phyloP scores from a whole-genome alignment of 495 filamentous ascomycete genomes.

The Penicillium lagena region DNA sequence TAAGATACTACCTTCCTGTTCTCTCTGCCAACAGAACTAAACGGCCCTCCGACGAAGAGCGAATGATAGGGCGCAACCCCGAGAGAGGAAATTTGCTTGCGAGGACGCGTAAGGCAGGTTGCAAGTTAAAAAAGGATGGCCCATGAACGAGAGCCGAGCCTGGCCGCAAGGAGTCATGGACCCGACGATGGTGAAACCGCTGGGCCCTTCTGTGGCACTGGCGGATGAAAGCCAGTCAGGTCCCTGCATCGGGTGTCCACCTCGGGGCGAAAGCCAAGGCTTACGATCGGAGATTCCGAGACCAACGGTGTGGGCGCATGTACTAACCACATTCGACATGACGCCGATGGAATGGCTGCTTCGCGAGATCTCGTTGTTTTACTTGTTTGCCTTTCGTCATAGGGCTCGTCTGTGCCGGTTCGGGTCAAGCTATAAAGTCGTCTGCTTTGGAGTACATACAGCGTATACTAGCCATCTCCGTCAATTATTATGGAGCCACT shows the following conservation, averaged over 20 bases:
- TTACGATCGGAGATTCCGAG: not conserved
- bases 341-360: too few species aligned
- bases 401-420: too few species aligned
- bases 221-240: slow-evolving; percentile 10
- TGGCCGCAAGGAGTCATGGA: slow-evolving; percentile 24
- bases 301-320: too few species aligned
- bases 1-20: slow-evolving; percentile 18
- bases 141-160: slow-evolving; percentile 8
- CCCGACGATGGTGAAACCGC: slow-evolving; percentile 34
- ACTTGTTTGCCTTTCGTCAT: too few species aligned
- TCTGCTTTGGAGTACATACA: too few species aligned
- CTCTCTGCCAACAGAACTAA: not conserved
- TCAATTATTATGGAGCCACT: too few species aligned
- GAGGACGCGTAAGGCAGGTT: slow-evolving; percentile 32
- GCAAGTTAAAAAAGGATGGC: slow-evolving; percentile 16
- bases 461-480: too few species aligned
- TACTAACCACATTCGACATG: too few species aligned
- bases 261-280: not conserved
- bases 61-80: slow-evolving; percentile 2
- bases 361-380: too few species aligned
- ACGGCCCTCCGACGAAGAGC: not conserved
- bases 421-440: too few species aligned
- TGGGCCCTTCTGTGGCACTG: slow-evolving; percentile 1
- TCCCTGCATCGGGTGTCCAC: slow-evolving; percentile 14
- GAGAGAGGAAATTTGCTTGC: slow-evolving; percentile 7